Evolutionary conservation across 2,329 filamentous ascomycete species (phyloP).

Genomic region (Neonectria magnoliae): DNA sequence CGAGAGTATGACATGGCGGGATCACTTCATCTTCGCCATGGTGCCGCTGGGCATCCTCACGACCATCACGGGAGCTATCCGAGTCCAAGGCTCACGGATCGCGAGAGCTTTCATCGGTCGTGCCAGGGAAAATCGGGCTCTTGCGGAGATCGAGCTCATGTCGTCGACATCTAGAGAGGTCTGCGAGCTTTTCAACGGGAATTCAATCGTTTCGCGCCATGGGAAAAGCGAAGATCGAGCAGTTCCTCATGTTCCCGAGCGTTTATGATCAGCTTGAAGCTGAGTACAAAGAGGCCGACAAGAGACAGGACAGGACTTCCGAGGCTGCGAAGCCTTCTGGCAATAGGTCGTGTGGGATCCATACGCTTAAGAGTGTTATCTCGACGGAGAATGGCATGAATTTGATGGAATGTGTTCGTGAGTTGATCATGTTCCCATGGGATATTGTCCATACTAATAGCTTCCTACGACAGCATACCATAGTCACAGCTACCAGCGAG

Average conservation of each 20-base stretch:
- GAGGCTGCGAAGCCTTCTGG: too few relatives aligned
- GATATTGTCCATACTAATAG: too few relatives aligned
- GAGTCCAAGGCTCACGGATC: neutral
- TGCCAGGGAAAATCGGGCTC: neutral
- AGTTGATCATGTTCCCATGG: too few relatives aligned
- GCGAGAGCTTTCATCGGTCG: neutral
- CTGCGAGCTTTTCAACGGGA: constrained; percentile 41
- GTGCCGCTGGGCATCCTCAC: neutral
- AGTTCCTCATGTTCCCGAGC: constrained; percentile 8
- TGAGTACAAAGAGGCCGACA: neutral
- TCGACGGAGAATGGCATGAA: too few relatives aligned
- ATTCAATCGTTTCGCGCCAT: constrained; percentile 8
- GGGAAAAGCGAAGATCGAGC: neutral
- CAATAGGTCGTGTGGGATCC: neutral
- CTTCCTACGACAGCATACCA: too few relatives aligned
- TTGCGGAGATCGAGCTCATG: neutral
- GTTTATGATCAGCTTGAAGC: neutral
- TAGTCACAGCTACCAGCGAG: too few relatives aligned
- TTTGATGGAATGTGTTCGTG: too few relatives aligned
- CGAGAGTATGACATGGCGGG: neutral
- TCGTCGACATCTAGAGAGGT: constrained; percentile 31
- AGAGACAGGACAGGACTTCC: neutral
- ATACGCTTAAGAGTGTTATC: neutral
- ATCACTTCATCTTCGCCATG: neutral
- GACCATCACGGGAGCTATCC: neutral